These are phyloP conservation scores for Fusarium verrucosum DNA, from an alignment of 2,329 filamentous ascomycete genomes.

Conservation along the genomic window DNA sequence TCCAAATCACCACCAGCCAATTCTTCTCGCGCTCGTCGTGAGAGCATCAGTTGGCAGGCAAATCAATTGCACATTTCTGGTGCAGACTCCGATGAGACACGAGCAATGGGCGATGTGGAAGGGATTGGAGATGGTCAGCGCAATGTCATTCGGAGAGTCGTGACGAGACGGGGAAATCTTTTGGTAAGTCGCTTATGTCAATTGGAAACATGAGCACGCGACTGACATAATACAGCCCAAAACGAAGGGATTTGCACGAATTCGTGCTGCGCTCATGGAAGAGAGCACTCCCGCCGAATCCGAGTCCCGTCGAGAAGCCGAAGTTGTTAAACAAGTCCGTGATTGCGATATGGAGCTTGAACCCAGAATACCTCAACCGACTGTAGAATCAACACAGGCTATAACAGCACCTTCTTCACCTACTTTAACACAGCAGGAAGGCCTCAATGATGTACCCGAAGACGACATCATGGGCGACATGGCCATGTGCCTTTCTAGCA, in stretches of 20 bases:
- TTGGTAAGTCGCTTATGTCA: slow-evolving; percentile 66
- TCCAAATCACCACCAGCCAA: slow-evolving; percentile 78
- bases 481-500: slow-evolving; percentile 62
- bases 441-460: slow-evolving; percentile 74
- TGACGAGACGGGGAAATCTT: slow-evolving; percentile 88
- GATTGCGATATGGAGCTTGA: slow-evolving; percentile 81
- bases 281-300: slow-evolving; percentile 88
- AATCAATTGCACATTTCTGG: slow-evolving; percentile 86
- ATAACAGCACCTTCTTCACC: slow-evolving; percentile 75
- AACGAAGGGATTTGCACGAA: slow-evolving; percentile 93
- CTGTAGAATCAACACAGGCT: slow-evolving; percentile 58
- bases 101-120: slow-evolving; percentile 71
- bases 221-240: slow-evolving; percentile 74
- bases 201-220: neutral
- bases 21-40: slow-evolving; percentile 69
- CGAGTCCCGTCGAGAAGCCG: slow-evolving; percentile 89
- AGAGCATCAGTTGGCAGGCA: slow-evolving; percentile 90
- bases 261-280: slow-evolving; percentile 87
- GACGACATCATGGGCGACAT: slow-evolving; percentile 73
- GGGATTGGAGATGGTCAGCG: slow-evolving; percentile 67
- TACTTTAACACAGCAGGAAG: slow-evolving; percentile 69
- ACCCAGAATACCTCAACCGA: slow-evolving; percentile 50
- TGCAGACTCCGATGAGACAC: slow-evolving; percentile 71
- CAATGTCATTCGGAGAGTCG: slow-evolving; percentile 81
- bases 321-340: slow-evolving; percentile 93